Conservation (phyloP, 2,329 filamentous ascomycete species). For the Exophiala sp. region DNA sequence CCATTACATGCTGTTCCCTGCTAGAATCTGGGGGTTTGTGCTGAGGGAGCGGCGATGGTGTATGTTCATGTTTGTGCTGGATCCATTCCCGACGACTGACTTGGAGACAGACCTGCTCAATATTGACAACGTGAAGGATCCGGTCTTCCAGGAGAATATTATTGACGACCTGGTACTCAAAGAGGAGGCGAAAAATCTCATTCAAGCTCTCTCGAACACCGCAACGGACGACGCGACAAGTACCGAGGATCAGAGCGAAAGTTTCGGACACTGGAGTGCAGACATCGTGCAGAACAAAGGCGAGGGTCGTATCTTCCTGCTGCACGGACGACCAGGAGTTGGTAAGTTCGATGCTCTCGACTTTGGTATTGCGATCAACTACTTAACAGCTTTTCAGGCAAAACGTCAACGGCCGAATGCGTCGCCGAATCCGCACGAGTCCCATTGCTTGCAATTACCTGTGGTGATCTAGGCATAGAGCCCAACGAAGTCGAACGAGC, state of each 20-base stretch:
- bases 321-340: conserved; percentile 29
- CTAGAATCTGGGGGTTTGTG: background rate
- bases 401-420: conserved; percentile 33
- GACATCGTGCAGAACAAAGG: conserved; percentile 17
- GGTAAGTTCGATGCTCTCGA: conserved; percentile 19
- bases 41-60: conserved; percentile 4
- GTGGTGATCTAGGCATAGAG: conserved; percentile 1
- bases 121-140: background rate
- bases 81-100: background rate
- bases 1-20: conserved; percentile 1
- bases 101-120: background rate
- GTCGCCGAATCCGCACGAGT: conserved; percentile 51
- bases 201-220: conserved; percentile 3
- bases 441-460: conserved; percentile 37
- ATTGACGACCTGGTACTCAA: conserved; percentile 3
- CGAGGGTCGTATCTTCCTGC: conserved; percentile 28
- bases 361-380: too few species aligned
- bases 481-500: conserved; percentile 1
- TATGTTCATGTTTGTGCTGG: background rate
- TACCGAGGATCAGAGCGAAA: background rate
- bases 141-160: background rate
- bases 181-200: background rate
- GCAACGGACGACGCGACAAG: background rate
- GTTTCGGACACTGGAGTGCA: background rate
- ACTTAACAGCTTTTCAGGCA: conserved; percentile 27